Evolutionary conservation across 2,329 filamentous ascomycete genomes (phyloP), one percentile per base, ranked within the genome.

Genomic region (Colletotrichum scovillei): DNA sequence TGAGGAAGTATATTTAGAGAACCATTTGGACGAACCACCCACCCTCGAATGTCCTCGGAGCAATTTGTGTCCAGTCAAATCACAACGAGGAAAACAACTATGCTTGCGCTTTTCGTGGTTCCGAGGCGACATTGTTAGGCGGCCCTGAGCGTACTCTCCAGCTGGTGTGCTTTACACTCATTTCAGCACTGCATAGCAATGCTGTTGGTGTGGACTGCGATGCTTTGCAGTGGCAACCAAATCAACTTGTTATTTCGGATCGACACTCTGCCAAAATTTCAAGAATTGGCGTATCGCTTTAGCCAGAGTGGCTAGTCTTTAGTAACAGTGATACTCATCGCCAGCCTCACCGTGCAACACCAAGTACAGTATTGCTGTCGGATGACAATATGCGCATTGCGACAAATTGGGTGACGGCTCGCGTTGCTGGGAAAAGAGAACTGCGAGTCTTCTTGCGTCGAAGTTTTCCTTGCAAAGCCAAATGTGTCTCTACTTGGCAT

Each of bases 201-300:
- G 38, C 38, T 42, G 14, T 19, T 19, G 16, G 16, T 19, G 38
- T 42, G 6, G 16, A 16, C 38, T 6, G 6, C 38, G 3, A 6
- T 14, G n/a, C 8, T 49, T 22, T n/a, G 42, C 16, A 9, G 42
- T 49, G 19, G 3, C 8, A 2, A 49, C 42, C n/a, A n/a, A 22
- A 8, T 5, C 42, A 11, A n/a, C 42, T 49, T 49, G 8, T 49
- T 22, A 8, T 9, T 4, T n/a, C 42, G 42, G 42, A 19, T 35
- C 32, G 32, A 35, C 11, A 35, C 12, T 35, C 42, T 22, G 42
- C 42, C 42, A 49, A 22, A 49, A 19, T 42, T 87, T 86, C 24
- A 80, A 75, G 0, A 80, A 78, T 67, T 86, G 83, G 64, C 82
- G 81, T 0, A 69, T 8, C 0, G 78, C 75, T 2, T 81, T 74